Evolutionary conservation across 257 asterid genomes (phyloP).

Genomic region (Paulownia fortunei): DNA sequence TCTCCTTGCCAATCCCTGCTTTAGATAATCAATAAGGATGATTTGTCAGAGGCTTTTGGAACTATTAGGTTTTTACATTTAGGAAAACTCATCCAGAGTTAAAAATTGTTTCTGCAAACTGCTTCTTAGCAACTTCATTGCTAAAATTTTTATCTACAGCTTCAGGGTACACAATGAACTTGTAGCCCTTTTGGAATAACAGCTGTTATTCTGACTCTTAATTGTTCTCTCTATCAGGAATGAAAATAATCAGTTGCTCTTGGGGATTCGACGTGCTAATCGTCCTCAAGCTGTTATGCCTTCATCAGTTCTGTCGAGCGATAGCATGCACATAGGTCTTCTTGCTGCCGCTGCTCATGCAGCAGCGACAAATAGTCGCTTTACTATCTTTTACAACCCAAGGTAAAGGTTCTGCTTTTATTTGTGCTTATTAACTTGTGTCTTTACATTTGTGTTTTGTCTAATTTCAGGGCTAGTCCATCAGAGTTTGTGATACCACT

Average conservation of each 20-base stretch:
- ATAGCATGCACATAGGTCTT: conserved; percentile 97
- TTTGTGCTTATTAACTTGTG: conserved; percentile 9
- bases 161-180: conserved; percentile 4
- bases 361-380: conserved; percentile 88
- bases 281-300: conserved; percentile 94
- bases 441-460: conserved; percentile 18
- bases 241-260: conserved; percentile 76
- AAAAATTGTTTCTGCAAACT: too few relatives aligned
- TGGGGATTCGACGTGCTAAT: conserved; percentile 91
- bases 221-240: conserved; percentile 56
- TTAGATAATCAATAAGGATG: not conserved
- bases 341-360: conserved; percentile 99
- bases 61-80: not conserved
- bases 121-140: not conserved
- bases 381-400: conserved; percentile 86
- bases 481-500: conserved; percentile 92
- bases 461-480: conserved; percentile 79
- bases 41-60: not conserved
- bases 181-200: not conserved
- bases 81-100: not conserved
- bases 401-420: conserved; percentile 50
- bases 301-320: conserved; percentile 88
- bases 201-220: not conserved
- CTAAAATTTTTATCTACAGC: not conserved
- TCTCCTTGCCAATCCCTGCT: not conserved